Percentiles rank a stretch among this genome's conserved stretches.
These are phyloP conservation scores for Lagenidium giganteum DNA, from an alignment of 352 stramenopile species.

Conservation along the genomic window DNA sequence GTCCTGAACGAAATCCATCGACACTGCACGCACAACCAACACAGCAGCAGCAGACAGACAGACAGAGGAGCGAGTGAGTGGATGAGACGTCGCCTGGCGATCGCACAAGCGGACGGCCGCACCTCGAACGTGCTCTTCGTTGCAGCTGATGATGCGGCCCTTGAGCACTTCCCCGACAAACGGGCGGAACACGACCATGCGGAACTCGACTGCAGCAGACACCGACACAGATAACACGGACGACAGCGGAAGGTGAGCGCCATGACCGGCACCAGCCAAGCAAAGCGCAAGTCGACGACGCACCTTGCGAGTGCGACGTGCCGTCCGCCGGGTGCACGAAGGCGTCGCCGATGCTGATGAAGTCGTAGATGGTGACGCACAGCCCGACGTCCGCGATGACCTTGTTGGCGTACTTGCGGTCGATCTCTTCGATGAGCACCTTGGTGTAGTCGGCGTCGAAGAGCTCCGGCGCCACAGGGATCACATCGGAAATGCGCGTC, in stretches of 20 bases:
- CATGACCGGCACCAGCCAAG: no score
- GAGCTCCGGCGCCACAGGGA: conserved; percentile 59
- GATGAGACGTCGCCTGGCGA: no score
- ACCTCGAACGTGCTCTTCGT: conserved; percentile 71
- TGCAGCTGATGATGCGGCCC: conserved; percentile 76
- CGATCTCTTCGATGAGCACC: conserved; percentile 75
- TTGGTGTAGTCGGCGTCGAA: conserved; percentile 69
- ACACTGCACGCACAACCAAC: conserved; percentile 22
- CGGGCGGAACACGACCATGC: conserved; percentile 76
- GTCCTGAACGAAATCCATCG: conserved; percentile 80
- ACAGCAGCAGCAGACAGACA: no score
- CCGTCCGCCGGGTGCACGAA: conserved; percentile 73
- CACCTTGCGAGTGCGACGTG: conserved; percentile 73
- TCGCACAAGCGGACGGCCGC: no score
- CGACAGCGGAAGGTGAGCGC: no score
- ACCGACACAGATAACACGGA: background rate
- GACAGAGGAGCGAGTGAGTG: no score
- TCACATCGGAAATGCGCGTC: conserved; percentile 68
- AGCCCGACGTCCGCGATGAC: conserved; percentile 78
- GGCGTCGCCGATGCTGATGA: conserved; percentile 70
- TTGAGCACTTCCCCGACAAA: conserved; percentile 83
- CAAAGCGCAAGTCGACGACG: no score
- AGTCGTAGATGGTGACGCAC: conserved; percentile 80
- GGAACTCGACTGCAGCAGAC: conserved; percentile 57
- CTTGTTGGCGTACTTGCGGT: conserved; percentile 84